Percentiles rank a stretch among this genome's conserved stretches.
Conservation (phyloP, 2,329 filamentous ascomycete genomes). For the Diaporthe citriasiana region DNA sequence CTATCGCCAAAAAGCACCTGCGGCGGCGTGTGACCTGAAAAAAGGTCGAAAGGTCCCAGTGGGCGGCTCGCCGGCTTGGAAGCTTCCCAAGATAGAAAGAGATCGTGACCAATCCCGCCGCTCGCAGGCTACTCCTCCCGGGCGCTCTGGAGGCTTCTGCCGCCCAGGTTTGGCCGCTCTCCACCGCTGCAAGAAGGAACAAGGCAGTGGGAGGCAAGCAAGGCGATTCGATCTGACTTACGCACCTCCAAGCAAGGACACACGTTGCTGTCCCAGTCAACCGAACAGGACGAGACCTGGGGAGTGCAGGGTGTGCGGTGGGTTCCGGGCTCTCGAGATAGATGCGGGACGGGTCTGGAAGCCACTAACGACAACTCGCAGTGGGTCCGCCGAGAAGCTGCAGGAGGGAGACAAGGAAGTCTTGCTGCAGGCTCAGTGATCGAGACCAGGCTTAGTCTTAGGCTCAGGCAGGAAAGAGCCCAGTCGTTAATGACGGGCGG, state of each 20-base stretch:
- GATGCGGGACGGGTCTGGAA: conserved; percentile 31
- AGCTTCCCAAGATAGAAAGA: conserved; percentile 27
- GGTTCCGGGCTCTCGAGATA: conserved; percentile 23
- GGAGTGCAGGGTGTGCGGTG: conserved; percentile 21
- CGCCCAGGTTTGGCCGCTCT: conserved; percentile 1
- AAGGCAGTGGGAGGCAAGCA: neutral
- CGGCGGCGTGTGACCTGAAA: conserved; percentile 37
- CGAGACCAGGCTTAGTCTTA: neutral
- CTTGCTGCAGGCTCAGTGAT: conserved; percentile 35
- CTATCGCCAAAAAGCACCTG: conserved; percentile 37
- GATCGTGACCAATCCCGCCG: conserved; percentile 30
- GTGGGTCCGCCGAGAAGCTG: conserved; percentile 31
- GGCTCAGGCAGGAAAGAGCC: neutral
- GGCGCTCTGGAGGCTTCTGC: conserved; percentile 2
- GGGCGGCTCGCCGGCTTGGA: conserved; percentile 29
- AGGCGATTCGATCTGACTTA: conserved; percentile 17
- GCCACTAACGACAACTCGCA: conserved; percentile 36
- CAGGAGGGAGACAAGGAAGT: conserved; percentile 27
- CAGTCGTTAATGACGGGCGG: neutral
- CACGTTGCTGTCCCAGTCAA: conserved; percentile 3
- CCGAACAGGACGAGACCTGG: conserved; percentile 14
- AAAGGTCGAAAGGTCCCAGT: conserved; percentile 31
- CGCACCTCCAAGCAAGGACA: conserved; percentile 11
- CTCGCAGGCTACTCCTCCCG: conserved; percentile 23
- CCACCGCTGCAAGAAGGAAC: conserved; percentile 18